phyloP scores from a whole-genome alignment of 768 basidiomycete species.

The Auriscalpium vulgare region DNA sequence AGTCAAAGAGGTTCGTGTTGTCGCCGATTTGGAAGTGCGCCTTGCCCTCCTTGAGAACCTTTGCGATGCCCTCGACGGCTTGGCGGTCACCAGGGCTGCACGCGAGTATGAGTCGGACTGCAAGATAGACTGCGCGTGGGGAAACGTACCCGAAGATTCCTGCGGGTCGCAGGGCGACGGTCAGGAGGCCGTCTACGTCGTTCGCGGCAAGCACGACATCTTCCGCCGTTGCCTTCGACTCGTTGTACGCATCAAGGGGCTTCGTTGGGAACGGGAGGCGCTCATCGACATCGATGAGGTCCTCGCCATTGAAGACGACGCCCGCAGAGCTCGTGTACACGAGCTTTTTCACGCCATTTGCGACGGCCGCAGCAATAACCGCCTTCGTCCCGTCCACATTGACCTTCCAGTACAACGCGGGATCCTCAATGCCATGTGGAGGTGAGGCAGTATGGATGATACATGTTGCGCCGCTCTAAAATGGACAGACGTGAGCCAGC shows the following conservation, averaged over 20 bases:
- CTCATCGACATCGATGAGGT: constrained; percentile 85
- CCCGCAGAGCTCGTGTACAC: constrained; percentile 94
- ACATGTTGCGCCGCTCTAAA: constrained; percentile 73
- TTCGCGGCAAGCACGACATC: constrained; percentile 79
- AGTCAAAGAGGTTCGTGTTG: constrained; percentile 91
- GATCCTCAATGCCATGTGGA: constrained; percentile 56
- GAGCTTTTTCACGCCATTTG: constrained; percentile 69
- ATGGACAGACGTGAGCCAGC: no score
- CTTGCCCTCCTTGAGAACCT: constrained; percentile 73
- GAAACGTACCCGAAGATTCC: constrained; percentile 85
- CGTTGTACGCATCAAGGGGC: constrained; percentile 87
- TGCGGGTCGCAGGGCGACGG: constrained; percentile 85
- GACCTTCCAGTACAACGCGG: constrained; percentile 79
- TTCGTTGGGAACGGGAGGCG: constrained; percentile 65
- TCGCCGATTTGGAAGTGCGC: constrained; percentile 91
- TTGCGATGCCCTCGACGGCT: constrained; percentile 67
- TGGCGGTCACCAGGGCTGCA: constrained; percentile 87
- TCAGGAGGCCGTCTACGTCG: constrained; percentile 73
- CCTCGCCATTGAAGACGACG: constrained; percentile 76
- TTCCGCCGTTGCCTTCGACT: constrained; percentile 89
- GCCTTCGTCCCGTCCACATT: constrained; percentile 89
- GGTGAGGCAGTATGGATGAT: constrained; percentile 95
- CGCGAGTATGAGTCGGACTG: neutral
- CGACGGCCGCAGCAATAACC: constrained; percentile 73
- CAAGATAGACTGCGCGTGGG: neutral